Evolutionary conservation across 1,284 basidiomycete genomes (phyloP).

Genomic region (Ustilago curta): DNA sequence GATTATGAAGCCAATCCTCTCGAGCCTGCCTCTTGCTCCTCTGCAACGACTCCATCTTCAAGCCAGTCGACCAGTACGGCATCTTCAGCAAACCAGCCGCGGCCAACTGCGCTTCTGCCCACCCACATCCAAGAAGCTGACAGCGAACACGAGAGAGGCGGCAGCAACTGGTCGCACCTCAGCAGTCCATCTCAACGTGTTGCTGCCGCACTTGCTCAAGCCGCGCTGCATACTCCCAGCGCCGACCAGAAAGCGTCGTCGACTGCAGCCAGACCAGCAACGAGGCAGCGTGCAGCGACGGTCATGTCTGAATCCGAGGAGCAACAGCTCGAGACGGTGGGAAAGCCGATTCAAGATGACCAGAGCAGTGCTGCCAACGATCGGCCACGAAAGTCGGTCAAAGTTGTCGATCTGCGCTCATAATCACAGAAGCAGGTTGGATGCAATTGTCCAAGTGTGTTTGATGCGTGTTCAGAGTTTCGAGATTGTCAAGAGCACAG

Average conservation of each 20-base stretch:
- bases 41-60: not conserved
- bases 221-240: conserved; percentile 6
- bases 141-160: conserved; percentile 19
- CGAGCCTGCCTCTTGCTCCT: not conserved
- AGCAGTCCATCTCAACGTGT: conserved; percentile 21
- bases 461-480: not conserved
- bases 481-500: not conserved
- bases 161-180: not conserved
- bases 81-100: not conserved
- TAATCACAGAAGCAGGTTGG: not conserved
- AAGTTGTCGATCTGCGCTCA: conserved; percentile 31
- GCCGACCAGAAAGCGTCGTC: not conserved
- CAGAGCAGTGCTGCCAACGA: conserved; percentile 14
- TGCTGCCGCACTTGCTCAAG: conserved; percentile 30
- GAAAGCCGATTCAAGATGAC: conserved; percentile 6
- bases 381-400: conserved; percentile 40
- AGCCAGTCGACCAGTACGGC: not conserved
- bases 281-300: conserved; percentile 29
- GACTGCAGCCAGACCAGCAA: not conserved
- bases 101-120: conserved; percentile 4
- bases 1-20: conserved; percentile 7
- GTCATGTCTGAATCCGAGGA: conserved; percentile 50
- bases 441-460: conserved; percentile 1
- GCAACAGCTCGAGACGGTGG: conserved; percentile 43
- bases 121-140: conserved; percentile 31